A percentile compares a stretch with the other conserved stretches of the same genome.
These are phyloP conservation scores for Plasmodiophora brassicae DNA, from an alignment of 208 protist genomes.

Conservation along the genomic window DNA sequence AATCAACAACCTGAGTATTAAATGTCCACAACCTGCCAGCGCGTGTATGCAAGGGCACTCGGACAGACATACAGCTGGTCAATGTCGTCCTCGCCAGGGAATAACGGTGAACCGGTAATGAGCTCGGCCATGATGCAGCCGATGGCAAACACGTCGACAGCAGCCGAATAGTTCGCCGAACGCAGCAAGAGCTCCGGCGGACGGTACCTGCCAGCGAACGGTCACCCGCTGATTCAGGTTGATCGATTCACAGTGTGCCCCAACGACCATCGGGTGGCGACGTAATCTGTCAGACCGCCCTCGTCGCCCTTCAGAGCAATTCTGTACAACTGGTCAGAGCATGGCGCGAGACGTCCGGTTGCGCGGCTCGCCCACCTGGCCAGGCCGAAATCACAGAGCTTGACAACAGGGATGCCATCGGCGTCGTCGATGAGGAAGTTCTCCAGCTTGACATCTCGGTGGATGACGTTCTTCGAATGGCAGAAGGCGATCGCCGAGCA, in stretches of 20 bases:
- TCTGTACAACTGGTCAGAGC: neutral
- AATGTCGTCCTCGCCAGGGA: constrained; percentile 75
- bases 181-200: neutral
- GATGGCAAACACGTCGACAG: neutral
- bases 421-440: neutral
- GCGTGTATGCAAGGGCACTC: neutral
- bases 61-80: constrained; percentile 74
- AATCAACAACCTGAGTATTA: neutral
- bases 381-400: neutral
- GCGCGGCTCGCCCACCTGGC: neutral
- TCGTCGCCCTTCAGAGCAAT: neutral
- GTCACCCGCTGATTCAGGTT: too few relatives aligned
- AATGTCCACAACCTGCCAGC: neutral
- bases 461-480: neutral
- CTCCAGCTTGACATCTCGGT: neutral
- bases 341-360: neutral
- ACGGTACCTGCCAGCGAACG: too few relatives aligned
- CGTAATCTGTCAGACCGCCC: neutral
- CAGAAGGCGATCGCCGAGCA: neutral
- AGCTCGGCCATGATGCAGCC: constrained; percentile 96
- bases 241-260: too few relatives aligned
- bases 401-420: neutral
- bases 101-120: constrained; percentile 76
- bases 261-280: neutral
- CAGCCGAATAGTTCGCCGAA: neutral